A percentile compares a stretch with the other conserved stretches of the same genome.
Conservation (phyloP, 129 eudicot genomes). For the Erigeron canadensis region DNA sequence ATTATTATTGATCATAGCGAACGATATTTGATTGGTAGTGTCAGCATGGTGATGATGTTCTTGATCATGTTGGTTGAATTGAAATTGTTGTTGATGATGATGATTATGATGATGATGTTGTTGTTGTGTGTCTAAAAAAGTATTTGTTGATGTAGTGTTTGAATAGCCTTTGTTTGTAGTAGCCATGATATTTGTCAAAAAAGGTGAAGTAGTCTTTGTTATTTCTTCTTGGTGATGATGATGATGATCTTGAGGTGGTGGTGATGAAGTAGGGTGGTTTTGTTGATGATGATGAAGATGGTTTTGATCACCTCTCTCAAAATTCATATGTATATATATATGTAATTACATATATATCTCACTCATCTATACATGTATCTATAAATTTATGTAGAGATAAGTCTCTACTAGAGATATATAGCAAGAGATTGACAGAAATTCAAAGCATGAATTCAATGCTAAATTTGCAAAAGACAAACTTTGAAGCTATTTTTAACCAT, state of each 20-base stretch:
- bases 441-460: conserved; percentile 39
- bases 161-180: conserved; percentile 40
- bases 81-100: conserved; percentile 32
- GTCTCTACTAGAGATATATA: conserved; percentile 22
- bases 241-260: conserved; percentile 36
- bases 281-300: conserved; percentile 17
- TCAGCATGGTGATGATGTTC: conserved; percentile 47
- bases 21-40: conserved; percentile 62
- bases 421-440: conserved; percentile 19
- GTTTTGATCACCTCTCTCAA: conserved; percentile 36
- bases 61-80: conserved; percentile 46
- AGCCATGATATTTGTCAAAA: conserved; percentile 37
- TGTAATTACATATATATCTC: conserved; percentile 17
- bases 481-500: conserved; percentile 38
- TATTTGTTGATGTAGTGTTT: conserved; percentile 31
- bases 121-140: conserved; percentile 34
- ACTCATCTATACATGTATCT: conserved; percentile 36
- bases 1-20: conserved; percentile 64
- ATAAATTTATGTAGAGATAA: conserved; percentile 30
- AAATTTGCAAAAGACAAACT: conserved; percentile 37
- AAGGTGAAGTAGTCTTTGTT: conserved; percentile 30
- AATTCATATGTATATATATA: conserved; percentile 37
- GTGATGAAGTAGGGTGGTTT: conserved; percentile 34
- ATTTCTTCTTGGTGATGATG: conserved; percentile 34
- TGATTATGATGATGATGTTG: conserved; percentile 38